Percentiles rank a stretch among this genome's conserved stretches.
Conservation (phyloP, 2,329 filamentous ascomycete genomes). For the Sordariomycetes sp. region DNA sequence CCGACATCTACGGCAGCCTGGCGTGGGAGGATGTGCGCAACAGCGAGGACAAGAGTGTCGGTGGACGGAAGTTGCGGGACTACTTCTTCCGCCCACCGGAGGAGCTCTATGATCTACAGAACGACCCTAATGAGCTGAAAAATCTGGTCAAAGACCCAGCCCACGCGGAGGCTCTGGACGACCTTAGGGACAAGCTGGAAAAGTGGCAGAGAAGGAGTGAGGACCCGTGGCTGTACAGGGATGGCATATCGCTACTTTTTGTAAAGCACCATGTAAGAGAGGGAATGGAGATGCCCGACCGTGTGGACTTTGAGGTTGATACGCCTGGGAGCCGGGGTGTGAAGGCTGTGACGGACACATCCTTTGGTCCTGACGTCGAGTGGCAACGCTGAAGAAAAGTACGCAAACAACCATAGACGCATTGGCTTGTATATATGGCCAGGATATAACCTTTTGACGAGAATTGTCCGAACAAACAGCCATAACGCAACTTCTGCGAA, state of each 20-base stretch:
- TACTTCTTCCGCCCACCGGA: slow-evolving; percentile 35
- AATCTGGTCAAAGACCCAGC: slow-evolving; percentile 23
- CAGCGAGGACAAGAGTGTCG: slow-evolving; percentile 14
- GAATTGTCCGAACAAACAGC: too few relatives aligned
- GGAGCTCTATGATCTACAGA: slow-evolving; percentile 35
- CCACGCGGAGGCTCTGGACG: slow-evolving; percentile 18
- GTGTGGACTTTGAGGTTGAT: slow-evolving; percentile 14
- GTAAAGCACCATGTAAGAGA: slow-evolving; percentile 11
- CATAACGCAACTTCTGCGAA: too few relatives aligned
- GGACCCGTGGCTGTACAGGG: slow-evolving; percentile 18
- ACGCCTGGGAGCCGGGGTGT: neutral
- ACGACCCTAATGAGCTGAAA: slow-evolving; percentile 32
- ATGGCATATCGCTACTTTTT: too few relatives aligned
- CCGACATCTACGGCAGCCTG: slow-evolving; percentile 33
- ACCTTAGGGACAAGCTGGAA: slow-evolving; percentile 18
- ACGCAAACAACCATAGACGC: too few relatives aligned
- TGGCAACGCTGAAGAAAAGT: too few relatives aligned
- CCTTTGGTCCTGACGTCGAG: too few relatives aligned
- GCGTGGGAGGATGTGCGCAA: slow-evolving; percentile 36
- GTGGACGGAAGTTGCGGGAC: slow-evolving; percentile 25
- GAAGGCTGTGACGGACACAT: too few relatives aligned
- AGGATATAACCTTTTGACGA: too few relatives aligned
- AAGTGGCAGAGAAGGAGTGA: slow-evolving; percentile 16
- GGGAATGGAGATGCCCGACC: slow-evolving; percentile 15
- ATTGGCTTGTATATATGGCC: too few relatives aligned